phyloP scores from a whole-genome alignment of 371 early-diverging fungal species.

The Haplosporangium sp. region DNA sequence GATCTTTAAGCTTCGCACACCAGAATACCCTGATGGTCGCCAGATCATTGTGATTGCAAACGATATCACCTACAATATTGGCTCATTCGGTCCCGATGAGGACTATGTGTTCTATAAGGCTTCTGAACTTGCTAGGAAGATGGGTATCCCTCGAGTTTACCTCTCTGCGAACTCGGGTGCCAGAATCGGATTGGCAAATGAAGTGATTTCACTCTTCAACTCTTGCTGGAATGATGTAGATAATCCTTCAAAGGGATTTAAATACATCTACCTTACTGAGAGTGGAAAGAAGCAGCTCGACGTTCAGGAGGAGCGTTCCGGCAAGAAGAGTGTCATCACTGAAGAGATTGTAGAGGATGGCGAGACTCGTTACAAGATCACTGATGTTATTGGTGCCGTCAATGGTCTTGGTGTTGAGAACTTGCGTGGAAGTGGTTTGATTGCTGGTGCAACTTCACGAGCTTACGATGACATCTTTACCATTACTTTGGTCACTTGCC shows the following conservation, averaged over 20 bases:
- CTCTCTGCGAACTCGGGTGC: constrained; percentile 99
- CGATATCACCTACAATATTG: constrained; percentile 97
- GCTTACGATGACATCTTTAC: constrained; percentile 99
- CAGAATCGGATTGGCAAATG: constrained; percentile 98
- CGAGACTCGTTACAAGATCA: constrained; percentile 85
- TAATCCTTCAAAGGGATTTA: constrained; percentile 89
- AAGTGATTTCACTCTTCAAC: constrained; percentile 86
- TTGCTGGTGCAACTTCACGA: constrained; percentile 97
- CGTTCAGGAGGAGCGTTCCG: constrained; percentile 59
- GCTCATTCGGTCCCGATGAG: constrained; percentile 97
- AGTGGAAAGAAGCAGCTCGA: constrained; percentile 76
- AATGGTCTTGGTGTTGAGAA: constrained; percentile 99
- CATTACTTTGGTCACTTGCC: constrained; percentile 96
- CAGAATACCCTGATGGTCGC: constrained; percentile 94
- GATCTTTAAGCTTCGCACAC: constrained; percentile 90
- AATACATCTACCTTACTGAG: constrained; percentile 91
- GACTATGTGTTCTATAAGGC: constrained; percentile 94
- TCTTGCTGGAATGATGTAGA: constrained; percentile 87
- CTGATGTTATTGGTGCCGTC: constrained; percentile 89
- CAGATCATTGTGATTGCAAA: constrained; percentile 95
- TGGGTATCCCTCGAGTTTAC: constrained; percentile 95
- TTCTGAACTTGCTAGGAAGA: constrained; percentile 86
- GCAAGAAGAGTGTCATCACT: constrained; percentile 74
- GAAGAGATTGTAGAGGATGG: constrained; percentile 78
- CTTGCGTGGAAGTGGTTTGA: constrained; percentile 96